Evolutionary conservation across 2,329 filamentous ascomycete species (phyloP).

Genomic region (Aureobasidium sp.): DNA sequence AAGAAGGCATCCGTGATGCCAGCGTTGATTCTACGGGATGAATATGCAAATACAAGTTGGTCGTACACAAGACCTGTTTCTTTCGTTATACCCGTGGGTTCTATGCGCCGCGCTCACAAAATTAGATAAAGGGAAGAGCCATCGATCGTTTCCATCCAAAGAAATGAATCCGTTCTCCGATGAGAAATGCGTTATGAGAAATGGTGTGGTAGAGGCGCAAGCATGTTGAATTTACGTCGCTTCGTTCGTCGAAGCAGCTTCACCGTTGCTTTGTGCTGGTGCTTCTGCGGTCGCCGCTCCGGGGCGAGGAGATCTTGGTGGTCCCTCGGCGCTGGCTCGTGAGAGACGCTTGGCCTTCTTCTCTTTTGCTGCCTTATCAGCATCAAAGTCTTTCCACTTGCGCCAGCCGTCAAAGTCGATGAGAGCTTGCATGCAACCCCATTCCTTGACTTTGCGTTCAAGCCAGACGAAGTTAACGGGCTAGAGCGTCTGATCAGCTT

Average conservation of each 20-base stretch:
- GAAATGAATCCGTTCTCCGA: background rate
- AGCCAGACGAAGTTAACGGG: constrained; percentile 97
- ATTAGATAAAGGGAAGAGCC: background rate
- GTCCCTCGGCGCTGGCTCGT: constrained; percentile 7
- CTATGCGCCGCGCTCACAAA: constrained; percentile 6
- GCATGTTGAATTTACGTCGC: background rate
- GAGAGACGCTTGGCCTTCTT: constrained; percentile 12
- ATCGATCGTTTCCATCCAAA: background rate
- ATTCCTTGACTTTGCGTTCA: constrained; percentile 96
- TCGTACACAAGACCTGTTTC: background rate
- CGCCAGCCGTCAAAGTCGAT: constrained; percentile 99
- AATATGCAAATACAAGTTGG: constrained; percentile 2
- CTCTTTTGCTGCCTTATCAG: constrained; percentile 10
- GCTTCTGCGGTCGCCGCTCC: background rate
- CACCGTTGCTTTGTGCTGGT: background rate
- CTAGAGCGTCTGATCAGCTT: constrained; percentile 28
- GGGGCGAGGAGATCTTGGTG: constrained; percentile 1
- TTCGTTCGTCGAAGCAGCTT: background rate
- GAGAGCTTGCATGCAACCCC: constrained; percentile 98
- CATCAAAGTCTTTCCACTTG: constrained; percentile 65
- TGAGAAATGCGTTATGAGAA: background rate
- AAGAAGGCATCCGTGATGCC: background rate
- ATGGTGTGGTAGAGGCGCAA: background rate
- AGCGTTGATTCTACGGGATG: background rate
- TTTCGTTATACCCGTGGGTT: background rate